Conservation (phyloP, 139 green algal genomes). For the Yamagishiella unicocca region DNA sequence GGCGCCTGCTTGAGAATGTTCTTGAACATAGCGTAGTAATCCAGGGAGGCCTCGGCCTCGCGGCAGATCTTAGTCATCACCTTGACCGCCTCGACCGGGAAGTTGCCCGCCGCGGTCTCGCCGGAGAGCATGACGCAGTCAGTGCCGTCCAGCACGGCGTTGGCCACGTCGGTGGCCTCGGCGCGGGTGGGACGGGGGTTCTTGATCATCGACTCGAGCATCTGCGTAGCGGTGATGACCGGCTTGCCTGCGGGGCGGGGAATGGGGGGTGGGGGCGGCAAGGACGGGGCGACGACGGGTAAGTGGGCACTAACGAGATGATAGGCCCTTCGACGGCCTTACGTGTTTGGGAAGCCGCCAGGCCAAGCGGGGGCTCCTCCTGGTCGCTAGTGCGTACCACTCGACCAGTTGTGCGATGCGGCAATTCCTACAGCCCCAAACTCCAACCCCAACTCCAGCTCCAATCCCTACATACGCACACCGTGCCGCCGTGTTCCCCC, state of each 20-base stretch:
- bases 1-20: slow-evolving; percentile 81
- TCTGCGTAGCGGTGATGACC: slow-evolving; percentile 98
- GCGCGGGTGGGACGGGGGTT: slow-evolving; percentile 95
- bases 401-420: no score
- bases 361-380: no score
- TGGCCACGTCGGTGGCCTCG: slow-evolving; percentile 96
- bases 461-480: no score
- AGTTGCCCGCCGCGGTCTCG: slow-evolving; percentile 95
- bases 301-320: no score
- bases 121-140: slow-evolving; percentile 98
- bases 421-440: no score
- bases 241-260: slow-evolving; percentile 84
- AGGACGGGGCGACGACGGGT: no score
- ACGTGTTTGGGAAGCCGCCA: no score
- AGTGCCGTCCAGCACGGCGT: slow-evolving; percentile 97
- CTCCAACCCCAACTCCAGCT: no score
- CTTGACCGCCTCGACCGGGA: slow-evolving; percentile 65
- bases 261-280: neutral
- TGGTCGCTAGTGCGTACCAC: no score
- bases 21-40: slow-evolving; percentile 97
- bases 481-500: no score
- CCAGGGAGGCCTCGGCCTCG: slow-evolving; percentile 92
- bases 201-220: slow-evolving; percentile 96
- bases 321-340: no score
- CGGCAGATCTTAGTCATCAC: slow-evolving; percentile 94